These are phyloP conservation scores for Hyparrhenia diplandra DNA, from an alignment of 176 grass and related monocot genomes.

Conservation along the genomic window DNA sequence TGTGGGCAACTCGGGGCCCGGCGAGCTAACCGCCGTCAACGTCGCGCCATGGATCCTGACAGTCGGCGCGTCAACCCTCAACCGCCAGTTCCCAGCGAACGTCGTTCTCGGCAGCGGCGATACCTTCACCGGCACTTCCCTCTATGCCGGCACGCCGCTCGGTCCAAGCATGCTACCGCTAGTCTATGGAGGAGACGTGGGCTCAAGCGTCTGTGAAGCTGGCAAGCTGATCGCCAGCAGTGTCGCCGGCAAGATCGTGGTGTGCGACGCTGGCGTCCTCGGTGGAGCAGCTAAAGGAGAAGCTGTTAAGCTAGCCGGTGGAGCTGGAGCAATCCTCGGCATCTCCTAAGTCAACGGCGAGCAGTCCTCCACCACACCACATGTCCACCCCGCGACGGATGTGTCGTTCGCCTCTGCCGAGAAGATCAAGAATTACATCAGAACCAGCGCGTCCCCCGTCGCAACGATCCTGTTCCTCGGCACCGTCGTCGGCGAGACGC, in stretches of 20 bases:
- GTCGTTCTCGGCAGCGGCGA: conserved; percentile 40
- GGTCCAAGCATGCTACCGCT: background rate
- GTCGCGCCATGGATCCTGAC: conserved; percentile 57
- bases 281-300: too few relatives aligned
- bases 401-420: too few relatives aligned
- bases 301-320: too few relatives aligned
- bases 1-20: conserved; percentile 33
- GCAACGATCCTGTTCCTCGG: too few relatives aligned
- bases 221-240: conserved; percentile 3
- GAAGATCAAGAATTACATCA: too few relatives aligned
- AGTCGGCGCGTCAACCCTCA: conserved; percentile 46
- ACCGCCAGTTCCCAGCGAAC: conserved; percentile 30
- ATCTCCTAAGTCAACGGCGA: too few relatives aligned
- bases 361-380: too few relatives aligned
- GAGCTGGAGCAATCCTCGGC: too few relatives aligned
- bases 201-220: conserved; percentile 2
- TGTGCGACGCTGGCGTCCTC: conserved; percentile 20
- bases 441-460: too few relatives aligned
- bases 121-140: conserved; percentile 12
- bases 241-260: conserved; percentile 47
- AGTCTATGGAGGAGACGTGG: conserved; percentile 24
- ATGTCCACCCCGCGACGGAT: too few relatives aligned
- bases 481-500: too few relatives aligned
- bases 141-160: conserved; percentile 12
- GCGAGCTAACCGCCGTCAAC: conserved; percentile 15